A percentile compares a stretch with the other conserved stretches of the same genome.
Conservation (phyloP, 306 rosid species). For the Purshia tridentata region DNA sequence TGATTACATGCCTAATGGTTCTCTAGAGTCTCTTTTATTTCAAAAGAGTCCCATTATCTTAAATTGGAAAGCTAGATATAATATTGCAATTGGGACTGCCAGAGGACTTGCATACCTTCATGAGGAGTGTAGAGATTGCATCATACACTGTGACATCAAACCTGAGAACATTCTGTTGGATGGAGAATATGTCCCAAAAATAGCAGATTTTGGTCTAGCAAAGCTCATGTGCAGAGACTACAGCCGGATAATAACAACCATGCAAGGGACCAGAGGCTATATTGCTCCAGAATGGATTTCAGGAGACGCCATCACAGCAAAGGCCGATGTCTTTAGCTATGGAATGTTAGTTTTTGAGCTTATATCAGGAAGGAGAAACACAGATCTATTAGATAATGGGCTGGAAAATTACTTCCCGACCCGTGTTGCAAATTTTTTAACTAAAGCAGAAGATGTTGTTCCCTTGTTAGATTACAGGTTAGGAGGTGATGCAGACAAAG, state of each 20-base stretch:
- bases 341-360: conserved; percentile 43
- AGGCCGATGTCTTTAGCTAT: conserved; percentile 48
- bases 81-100: conserved; percentile 40
- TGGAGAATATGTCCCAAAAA: conserved; percentile 29
- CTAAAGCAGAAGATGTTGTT: conserved; percentile 21
- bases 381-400: conserved; percentile 29
- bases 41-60: conserved; percentile 10
- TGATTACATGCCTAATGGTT: conserved; percentile 43
- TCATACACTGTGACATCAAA: conserved; percentile 49
- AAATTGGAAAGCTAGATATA: conserved; percentile 38
- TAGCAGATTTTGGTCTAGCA: conserved; percentile 51
- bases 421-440: conserved; percentile 27
- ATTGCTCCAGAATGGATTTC: conserved; percentile 56
- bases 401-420: conserved; percentile 33
- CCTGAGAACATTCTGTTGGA: conserved; percentile 51
- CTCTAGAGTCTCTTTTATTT: conserved; percentile 39
- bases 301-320: conserved; percentile 40
- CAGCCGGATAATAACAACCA: conserved; percentile 43
- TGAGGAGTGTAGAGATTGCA: conserved; percentile 46
- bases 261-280: conserved; percentile 53
- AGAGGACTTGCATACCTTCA: conserved; percentile 47
- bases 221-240: conserved; percentile 42
- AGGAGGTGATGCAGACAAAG: conserved; percentile 23
- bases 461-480: conserved; percentile 29
- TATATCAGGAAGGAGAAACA: conserved; percentile 42